phyloP scores from a whole-genome alignment of 805 yeast genomes.

The Wickerhamiella brachini region DNA sequence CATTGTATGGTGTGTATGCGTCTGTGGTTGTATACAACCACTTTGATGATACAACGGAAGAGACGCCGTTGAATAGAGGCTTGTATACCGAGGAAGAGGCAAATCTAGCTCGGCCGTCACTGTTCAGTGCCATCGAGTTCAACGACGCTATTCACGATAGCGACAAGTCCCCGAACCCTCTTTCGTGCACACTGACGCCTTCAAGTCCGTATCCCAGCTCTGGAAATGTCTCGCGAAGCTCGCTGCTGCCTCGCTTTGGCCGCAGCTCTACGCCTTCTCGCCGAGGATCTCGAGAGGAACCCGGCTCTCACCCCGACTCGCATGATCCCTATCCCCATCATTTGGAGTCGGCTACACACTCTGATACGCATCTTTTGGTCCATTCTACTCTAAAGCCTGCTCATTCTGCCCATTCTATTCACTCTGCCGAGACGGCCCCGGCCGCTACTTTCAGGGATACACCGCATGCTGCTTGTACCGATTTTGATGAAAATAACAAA shows the following conservation, averaged over 20 bases:
- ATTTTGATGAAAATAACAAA: background rate
- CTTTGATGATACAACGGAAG: constrained; percentile 11
- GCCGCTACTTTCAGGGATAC: too few relatives aligned
- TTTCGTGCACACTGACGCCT: background rate
- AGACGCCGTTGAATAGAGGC: background rate
- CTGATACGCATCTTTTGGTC: too few relatives aligned
- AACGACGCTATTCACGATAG: constrained; percentile 3
- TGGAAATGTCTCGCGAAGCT: background rate
- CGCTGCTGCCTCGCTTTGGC: background rate
- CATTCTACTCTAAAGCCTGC: too few relatives aligned
- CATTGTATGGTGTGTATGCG: constrained; percentile 47
- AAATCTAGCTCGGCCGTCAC: constrained; percentile 22
- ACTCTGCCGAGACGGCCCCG: too few relatives aligned
- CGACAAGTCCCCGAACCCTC: background rate
- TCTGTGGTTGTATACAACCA: constrained; percentile 34
- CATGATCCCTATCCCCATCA: background rate
- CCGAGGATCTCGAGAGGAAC: background rate
- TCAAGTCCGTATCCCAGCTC: background rate
- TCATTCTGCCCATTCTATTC: too few relatives aligned
- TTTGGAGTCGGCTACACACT: too few relatives aligned
- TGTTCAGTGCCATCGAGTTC: constrained; percentile 29
- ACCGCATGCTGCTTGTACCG: too few relatives aligned
- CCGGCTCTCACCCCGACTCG: background rate
- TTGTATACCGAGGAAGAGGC: constrained; percentile 2
- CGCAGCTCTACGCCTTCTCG: background rate